A percentile compares a stretch with the other conserved stretches of the same genome.
Conservation (phyloP, 371 early-diverging fungal species). For the Umbelopsis sp. region DNA sequence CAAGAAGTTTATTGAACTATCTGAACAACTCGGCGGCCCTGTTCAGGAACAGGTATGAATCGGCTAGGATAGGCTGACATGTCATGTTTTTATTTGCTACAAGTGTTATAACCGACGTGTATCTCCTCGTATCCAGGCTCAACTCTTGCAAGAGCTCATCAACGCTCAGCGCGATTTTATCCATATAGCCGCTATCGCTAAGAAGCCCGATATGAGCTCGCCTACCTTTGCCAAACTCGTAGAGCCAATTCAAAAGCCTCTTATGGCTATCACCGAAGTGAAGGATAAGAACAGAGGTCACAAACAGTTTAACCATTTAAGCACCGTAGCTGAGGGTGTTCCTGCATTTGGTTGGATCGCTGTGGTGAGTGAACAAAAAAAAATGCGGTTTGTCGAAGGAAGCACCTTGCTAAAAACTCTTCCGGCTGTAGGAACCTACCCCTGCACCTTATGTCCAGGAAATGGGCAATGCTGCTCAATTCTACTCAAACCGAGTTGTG, state of each 20-base stretch:
- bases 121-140: conserved; percentile 26
- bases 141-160: conserved; percentile 60
- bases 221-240: conserved; percentile 64
- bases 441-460: conserved; percentile 89
- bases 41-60: conserved; percentile 74
- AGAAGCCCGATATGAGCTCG: conserved; percentile 76
- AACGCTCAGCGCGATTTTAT: conserved; percentile 77
- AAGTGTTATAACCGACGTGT: background rate
- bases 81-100: background rate
- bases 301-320: conserved; percentile 79
- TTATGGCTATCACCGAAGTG: conserved; percentile 67
- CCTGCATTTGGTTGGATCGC: conserved; percentile 94
- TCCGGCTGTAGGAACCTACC: conserved; percentile 72
- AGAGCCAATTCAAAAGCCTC: conserved; percentile 71
- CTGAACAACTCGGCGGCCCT: conserved; percentile 66
- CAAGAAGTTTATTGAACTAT: conserved; percentile 57
- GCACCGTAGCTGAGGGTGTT: conserved; percentile 87
- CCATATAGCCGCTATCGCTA: conserved; percentile 67
- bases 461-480: conserved; percentile 90
- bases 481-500: conserved; percentile 89
- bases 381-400: background rate
- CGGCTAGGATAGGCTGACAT: background rate
- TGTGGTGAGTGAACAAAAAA: conserved; percentile 56
- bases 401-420: background rate
- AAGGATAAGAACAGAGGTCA: conserved; percentile 80